phyloP scores from a whole-genome alignment of 495 filamentous ascomycete species.

The Neurospora sp. region DNA sequence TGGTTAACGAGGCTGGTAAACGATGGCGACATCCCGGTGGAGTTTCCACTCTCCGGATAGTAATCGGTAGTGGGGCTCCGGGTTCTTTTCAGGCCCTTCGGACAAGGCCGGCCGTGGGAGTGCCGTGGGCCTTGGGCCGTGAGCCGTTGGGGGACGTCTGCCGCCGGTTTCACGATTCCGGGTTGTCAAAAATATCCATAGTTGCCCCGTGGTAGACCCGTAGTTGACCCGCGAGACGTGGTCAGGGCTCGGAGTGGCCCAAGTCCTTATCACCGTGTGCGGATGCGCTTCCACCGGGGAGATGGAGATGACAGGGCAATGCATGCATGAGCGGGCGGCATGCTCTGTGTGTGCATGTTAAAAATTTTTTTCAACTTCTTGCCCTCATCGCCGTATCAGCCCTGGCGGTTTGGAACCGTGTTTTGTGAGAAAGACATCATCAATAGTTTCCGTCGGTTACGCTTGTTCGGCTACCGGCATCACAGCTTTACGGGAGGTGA shows the following conservation, averaged over 20 bases:
- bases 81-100: neutral
- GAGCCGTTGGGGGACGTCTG: neutral
- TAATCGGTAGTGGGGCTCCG: neutral
- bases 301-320: neutral
- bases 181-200: neutral
- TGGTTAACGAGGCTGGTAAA: neutral
- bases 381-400: neutral
- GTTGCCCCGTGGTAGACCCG: neutral
- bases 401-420: neutral
- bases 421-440: neutral
- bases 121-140: neutral
- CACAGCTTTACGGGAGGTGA: neutral
- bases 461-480: neutral
- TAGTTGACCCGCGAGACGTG: neutral
- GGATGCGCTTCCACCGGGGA: neutral
- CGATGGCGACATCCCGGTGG: neutral
- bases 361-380: neutral
- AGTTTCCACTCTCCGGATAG: neutral
- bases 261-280: neutral
- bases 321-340: neutral
- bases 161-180: neutral
- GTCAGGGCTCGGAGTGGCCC: neutral
- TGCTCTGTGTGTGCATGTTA: neutral
- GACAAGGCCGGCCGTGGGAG: neutral
- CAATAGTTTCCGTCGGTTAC: neutral